Base-by-base conservation (phyloP, 2,329 filamentous ascomycete species). In the Periglandula ipomoeae region DNA sequence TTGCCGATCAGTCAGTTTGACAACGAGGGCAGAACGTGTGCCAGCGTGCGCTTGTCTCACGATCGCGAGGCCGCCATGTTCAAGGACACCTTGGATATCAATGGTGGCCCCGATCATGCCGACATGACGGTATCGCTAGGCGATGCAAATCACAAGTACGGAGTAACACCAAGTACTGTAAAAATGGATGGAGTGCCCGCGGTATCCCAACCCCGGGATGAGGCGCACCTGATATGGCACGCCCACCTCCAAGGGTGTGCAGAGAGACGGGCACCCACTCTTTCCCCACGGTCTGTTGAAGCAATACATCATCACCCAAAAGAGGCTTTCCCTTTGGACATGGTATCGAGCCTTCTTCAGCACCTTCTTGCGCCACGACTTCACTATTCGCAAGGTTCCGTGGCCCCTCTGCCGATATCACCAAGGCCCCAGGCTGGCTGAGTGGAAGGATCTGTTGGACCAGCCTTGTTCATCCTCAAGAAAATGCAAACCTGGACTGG, bases 291-390 rank as follows among this genome's bases (percentile, higher is more conserved):
- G 48, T 40, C 26, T 23, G 39, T 43, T 34, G 30, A 46, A 44
- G 48, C 48, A 46, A 46, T 37, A 46, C 48, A 50, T 46, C 38
- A 46, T 46, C 42, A 42, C 30, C 20, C 44, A 38, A 27, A n/a
- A 32, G 22, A 23, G 10, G 30, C 24, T 23, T 15, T 10, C 15
- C 27, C 34, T 11, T 32, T 15, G 15, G 42, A 19, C 19, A 32
- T 41, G 38, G 11, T 41, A 22, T 5, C 38, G 24, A 24, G 20
- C 9, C 38, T 40, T 32, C 26, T 46, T 46, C 19, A 46, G 35
- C 44, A 39, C 19, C 35, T 19, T 23, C 10, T 22, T 46, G 35
- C 26, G 35, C 44, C 44, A 47, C 19, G 35, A 39, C 44, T 40
- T 23, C 24, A 47, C 44, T 19, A 32, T 24, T 32, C 15, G 35